Evolutionary conservation across 2,329 filamentous ascomycete species (phyloP), one percentile per base, ranked within the genome.

Genomic region (Shiraia sp.): DNA sequence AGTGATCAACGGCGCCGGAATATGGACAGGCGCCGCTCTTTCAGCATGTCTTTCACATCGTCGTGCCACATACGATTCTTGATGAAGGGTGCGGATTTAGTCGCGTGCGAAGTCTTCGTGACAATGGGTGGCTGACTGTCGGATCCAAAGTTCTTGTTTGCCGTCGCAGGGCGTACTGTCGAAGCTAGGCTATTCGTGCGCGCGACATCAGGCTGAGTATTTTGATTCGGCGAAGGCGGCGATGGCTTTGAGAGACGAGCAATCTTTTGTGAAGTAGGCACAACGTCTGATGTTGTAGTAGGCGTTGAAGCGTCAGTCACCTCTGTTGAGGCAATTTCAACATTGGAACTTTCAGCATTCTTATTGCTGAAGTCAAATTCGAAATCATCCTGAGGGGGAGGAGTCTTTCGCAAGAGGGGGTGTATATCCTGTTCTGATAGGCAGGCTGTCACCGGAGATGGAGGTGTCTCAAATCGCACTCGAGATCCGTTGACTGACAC

Each of bases 401-500:
- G 32, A 10, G n/a, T 13, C 6, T 36, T 26, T 15, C 46, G 44
- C 14, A 48, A 15, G 7, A 44, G 16, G 6, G 47, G 47, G 22
- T 53, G 47, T 24, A 51, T 40, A n/a, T 53, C 40, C 8, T 33
- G 45, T 36, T 55, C 42, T 9, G 48, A 24, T 29, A 29, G 15
- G 10, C n/a, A 31, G 13, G 33, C 16, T 25, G 37, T 42, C 1
- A 46, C 45, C n/a, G 26, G 40, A 12, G 40, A 43, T 8, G 24
- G 42, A 13, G 51, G 32, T 10, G 29, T 48, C 0, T 46, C 38
- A 0, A 39, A 35, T 2, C 51, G 29, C 6, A 41, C 32, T n/a
- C 31, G 43, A 6, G 47, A 45, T 26, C 29, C 47, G 6, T 49
- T 44, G 15, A 65, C 47, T 2, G 57, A 43, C 2, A 66, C 59